Evolutionary conservation across 1,284 basidiomycete genomes (phyloP), one percentile per base, ranked within the genome.

Genomic region (Sporisorium graminicola): DNA sequence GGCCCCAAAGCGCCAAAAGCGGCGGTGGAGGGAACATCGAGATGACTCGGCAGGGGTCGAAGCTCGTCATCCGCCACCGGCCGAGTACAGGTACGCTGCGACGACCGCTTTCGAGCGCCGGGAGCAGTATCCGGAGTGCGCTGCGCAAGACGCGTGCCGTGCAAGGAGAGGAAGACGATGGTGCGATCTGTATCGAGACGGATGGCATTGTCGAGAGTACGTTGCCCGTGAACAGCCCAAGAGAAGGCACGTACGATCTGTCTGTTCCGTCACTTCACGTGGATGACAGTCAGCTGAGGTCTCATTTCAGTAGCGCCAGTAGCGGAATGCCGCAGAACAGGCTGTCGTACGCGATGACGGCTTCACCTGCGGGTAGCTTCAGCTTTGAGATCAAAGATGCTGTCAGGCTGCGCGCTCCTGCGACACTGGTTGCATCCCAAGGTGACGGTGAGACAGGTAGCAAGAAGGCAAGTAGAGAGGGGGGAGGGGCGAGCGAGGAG

Each of bases 301-400:
- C 61, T 4, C 65, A 61, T 18, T 74, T 74, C 42, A 70, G 72
- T 16, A 20, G 14, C 8, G n/a, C 5, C 40, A 57, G 26, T 22
- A 64, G 55, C 29, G 68, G 54, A 1, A 37, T 65, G 14, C 22
- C 33, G 3, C 47, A 57, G 2, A 44, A 46, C 12, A 27, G 49
- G 8, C 18, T n/a, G 16, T 61, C 50, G 33, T 52, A 29, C 27
- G 59, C 51, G 14, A 68, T 46, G 14, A 42, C 33, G 9, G 42
- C 27, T 2, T 69, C 66, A 27, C 67, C 67, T 0, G 29, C 59
- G n/a, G 73, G 67, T 0, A 71, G 67, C 22, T 75, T 60, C 46
- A 70, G 61, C 24, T 75, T 70, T 29, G 73, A 75, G 58, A 75
- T 75, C 50, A 63, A 54, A 18, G 67, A 75, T 29, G 67, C 58